Percentiles rank a stretch among this genome's conserved stretches.
Evolutionary conservation across 2,329 filamentous ascomycete species (phyloP).

Genomic region (Colletotrichum liriopes): DNA sequence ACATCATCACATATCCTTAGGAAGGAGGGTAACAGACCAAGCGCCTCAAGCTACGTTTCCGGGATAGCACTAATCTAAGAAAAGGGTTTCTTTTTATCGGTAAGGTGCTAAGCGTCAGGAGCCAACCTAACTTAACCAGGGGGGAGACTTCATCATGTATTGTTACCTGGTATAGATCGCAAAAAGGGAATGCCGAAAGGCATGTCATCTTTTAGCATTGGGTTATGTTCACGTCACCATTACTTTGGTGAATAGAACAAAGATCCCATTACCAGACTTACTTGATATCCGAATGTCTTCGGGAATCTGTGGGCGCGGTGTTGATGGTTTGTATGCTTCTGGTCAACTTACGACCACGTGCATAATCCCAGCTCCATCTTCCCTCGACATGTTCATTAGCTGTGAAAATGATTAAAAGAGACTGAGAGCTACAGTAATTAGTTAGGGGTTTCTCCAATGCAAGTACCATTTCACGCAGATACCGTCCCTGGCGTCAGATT

Average conservation of each 20-base stretch:
- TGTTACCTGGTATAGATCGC: not conserved
- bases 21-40: not conserved
- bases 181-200: not conserved
- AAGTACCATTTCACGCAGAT: not conserved
- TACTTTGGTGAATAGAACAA: not conserved
- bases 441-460: too few species aligned
- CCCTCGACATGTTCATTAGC: not conserved
- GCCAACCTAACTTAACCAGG: not conserved
- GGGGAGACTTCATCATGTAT: not conserved
- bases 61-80: not conserved
- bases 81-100: rapidly evolving
- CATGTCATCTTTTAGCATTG: not conserved
- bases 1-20: not conserved
- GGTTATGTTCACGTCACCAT: too few species aligned
- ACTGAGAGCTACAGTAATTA: too few species aligned
- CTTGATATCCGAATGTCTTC: not conserved
- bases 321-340: not conserved
- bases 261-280: not conserved
- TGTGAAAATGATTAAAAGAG: not conserved
- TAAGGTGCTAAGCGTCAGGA: not conserved
- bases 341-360: not conserved
- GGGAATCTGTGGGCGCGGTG: not conserved
- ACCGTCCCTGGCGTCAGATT: not conserved
- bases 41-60: not conserved
- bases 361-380: not conserved